Evolutionary conservation across 1,284 basidiomycete species (phyloP).

Genomic region (Bjerkandera adusta): DNA sequence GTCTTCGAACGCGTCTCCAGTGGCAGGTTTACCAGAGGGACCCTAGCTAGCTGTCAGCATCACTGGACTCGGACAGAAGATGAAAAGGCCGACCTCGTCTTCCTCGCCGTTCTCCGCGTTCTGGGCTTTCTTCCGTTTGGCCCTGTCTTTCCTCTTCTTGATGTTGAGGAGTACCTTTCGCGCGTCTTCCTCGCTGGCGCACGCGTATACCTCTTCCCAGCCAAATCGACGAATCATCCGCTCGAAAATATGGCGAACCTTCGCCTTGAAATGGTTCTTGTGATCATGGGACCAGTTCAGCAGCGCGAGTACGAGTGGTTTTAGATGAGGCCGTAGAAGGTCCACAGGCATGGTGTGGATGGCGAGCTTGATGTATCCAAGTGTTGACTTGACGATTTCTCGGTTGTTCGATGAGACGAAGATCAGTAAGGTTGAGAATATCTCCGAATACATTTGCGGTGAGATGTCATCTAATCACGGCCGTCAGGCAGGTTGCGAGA

Average conservation of each 20-base stretch:
- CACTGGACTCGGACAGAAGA: conserved; percentile 2
- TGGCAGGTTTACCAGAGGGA: conserved; percentile 43
- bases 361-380: conserved; percentile 94
- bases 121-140: conserved; percentile 65
- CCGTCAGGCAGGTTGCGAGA: too few relatives aligned
- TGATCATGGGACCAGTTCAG: conserved; percentile 95
- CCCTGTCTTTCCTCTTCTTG: conserved; percentile 89
- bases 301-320: conserved; percentile 80
- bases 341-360: conserved; percentile 81
- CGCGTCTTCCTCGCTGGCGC: conserved; percentile 74
- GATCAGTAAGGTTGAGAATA: conserved; percentile 85
- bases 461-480: conserved; percentile 71
- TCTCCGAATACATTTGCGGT: conserved; percentile 77
- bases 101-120: conserved; percentile 56
- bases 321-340: conserved; percentile 75
- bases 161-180: conserved; percentile 86
- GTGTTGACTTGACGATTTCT: conserved; percentile 95
- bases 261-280: conserved; percentile 98
- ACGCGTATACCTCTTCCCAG: conserved; percentile 79
- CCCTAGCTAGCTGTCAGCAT: conserved; percentile 28
- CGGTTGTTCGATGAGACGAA: conserved; percentile 93
- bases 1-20: conserved; percentile 93
- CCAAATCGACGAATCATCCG: conserved; percentile 91
- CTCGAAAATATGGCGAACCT: conserved; percentile 97
- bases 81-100: conserved; percentile 39